phyloP scores from a whole-genome alignment of 2,329 filamentous ascomycete species.

The Sarocladium strictum region DNA sequence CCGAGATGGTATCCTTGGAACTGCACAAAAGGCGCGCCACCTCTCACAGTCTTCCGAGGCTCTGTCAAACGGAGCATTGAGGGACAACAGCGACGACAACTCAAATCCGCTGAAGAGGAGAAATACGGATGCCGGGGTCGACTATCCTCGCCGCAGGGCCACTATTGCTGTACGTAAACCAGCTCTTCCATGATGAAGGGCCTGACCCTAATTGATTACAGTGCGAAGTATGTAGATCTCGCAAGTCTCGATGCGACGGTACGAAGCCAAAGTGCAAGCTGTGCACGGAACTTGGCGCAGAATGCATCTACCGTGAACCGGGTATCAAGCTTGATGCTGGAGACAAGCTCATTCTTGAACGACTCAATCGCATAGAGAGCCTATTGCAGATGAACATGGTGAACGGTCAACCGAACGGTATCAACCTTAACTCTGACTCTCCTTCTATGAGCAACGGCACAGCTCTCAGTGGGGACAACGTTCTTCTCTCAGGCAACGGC shows the following conservation, averaged over 20 bases:
- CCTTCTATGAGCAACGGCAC: slow-evolving; percentile 61
- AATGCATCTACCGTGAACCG: slow-evolving; percentile 79
- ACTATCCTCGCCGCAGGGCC: slow-evolving; percentile 58
- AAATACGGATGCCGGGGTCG: slow-evolving; percentile 54
- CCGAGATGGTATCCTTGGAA: slow-evolving; percentile 47
- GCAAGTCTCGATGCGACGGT: slow-evolving; percentile 75
- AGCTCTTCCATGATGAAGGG: background rate
- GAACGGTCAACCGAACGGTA: slow-evolving; percentile 40
- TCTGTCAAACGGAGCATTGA: slow-evolving; percentile 37
- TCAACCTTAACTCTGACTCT: slow-evolving; percentile 55
- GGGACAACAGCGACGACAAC: slow-evolving; percentile 43
- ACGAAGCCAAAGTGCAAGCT: slow-evolving; percentile 79
- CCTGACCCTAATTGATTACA: slow-evolving; percentile 24
- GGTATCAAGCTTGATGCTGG: slow-evolving; percentile 83
- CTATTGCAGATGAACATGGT: slow-evolving; percentile 67
- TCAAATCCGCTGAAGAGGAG: slow-evolving; percentile 55
- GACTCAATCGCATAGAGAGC: slow-evolving; percentile 69
- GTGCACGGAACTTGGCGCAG: slow-evolving; percentile 73
- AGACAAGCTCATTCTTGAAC: slow-evolving; percentile 79
- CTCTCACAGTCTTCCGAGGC: slow-evolving; percentile 49
- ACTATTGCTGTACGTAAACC: slow-evolving; percentile 55
- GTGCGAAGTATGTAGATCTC: slow-evolving; percentile 77
- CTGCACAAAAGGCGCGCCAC: slow-evolving; percentile 48
- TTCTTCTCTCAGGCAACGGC: slow-evolving; percentile 35
- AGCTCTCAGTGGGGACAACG: slow-evolving; percentile 50